Evolutionary conservation across 441 rosid genomes (phyloP), one percentile per base, ranked within the genome.

Genomic region (Biscutella laevigata): DNA sequence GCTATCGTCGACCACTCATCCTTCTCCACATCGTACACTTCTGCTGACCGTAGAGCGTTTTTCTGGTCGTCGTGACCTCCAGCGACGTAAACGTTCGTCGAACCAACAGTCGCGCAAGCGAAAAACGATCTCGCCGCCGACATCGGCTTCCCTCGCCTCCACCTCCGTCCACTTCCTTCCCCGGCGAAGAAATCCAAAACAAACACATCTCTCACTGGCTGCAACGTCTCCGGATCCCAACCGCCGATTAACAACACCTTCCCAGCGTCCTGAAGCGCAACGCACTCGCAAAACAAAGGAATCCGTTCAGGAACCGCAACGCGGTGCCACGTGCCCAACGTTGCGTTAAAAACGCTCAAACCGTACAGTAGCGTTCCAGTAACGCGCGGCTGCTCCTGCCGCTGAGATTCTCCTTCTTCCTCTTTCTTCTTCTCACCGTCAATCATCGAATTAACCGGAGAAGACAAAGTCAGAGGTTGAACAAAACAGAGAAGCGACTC

Each of bases 31-130:
- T 79, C 77, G 53, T 79, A 76, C 3, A 70, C 68, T 20, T 79
- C 72, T 7, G 79, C 77, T 0, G 81, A 74, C 2, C 43, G 26
- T 8, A 79, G 44, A 3, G 81, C 81, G 36, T 76, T 76, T 52
- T 79, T 79, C 66, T 74, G 84, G 29, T 64, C 70, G 6, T 79
- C 84, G 2, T 79, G 84, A 0, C 84, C 81, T 12, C 84, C 84
- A 3, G 79, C 81, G 8, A 79, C 81, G 39, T 68, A 76, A 33
- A 79, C 72, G 10, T 25, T 52, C 3, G 56, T 39, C 1, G 69
- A 26, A 9, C 81, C 77, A 2, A 65, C 75, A 2, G 62, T 59
- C 3, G 73, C 77, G 33, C 81, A 74, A 0, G 84, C 84, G 42
- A 74, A 79, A 54, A 79, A 79, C 53, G 81, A 79, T 2, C 84